phyloP scores from a whole-genome alignment of 441 rosid species.

The Eugenia klotzschiana region DNA sequence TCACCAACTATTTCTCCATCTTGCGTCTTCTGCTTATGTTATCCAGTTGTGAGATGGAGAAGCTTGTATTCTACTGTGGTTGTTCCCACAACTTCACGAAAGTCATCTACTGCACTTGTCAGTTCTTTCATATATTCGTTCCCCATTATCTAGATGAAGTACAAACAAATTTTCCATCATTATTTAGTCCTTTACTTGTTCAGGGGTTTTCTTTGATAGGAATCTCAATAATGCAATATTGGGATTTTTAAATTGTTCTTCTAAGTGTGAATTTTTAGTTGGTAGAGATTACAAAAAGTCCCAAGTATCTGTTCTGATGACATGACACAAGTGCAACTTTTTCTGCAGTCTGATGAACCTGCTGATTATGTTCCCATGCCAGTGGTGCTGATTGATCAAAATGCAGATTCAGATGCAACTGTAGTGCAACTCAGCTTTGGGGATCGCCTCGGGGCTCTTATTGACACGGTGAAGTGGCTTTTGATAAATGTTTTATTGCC shows the following conservation, averaged over 20 bases:
- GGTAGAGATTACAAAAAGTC: neutral
- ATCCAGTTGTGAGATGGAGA: neutral
- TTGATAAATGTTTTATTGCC: neutral
- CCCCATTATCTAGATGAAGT: neutral
- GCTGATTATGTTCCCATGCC: conserved; percentile 48
- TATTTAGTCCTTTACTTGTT: neutral
- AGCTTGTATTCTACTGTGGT: neutral
- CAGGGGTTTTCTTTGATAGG: neutral
- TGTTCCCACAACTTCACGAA: neutral
- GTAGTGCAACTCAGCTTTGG: conserved; percentile 84
- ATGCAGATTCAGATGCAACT: conserved; percentile 72
- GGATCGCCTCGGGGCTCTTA: conserved; percentile 88
- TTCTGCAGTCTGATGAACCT: conserved; percentile 42
- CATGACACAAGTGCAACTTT: conserved; percentile 14
- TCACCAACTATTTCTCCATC: neutral
- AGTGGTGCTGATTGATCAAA: conserved; percentile 71
- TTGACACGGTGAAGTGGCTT: conserved; percentile 53
- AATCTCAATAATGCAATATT: neutral
- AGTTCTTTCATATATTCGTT: neutral
- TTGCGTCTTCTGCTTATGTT: neutral
- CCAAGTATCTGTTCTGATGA: neutral
- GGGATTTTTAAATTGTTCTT: neutral
- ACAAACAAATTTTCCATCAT: neutral
- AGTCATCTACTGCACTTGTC: neutral
- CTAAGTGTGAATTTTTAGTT: neutral